A percentile compares a stretch with the other conserved stretches of the same genome.
Evolutionary conservation across 805 yeast species (phyloP).

Genomic region (Saturnispora sanitii): DNA sequence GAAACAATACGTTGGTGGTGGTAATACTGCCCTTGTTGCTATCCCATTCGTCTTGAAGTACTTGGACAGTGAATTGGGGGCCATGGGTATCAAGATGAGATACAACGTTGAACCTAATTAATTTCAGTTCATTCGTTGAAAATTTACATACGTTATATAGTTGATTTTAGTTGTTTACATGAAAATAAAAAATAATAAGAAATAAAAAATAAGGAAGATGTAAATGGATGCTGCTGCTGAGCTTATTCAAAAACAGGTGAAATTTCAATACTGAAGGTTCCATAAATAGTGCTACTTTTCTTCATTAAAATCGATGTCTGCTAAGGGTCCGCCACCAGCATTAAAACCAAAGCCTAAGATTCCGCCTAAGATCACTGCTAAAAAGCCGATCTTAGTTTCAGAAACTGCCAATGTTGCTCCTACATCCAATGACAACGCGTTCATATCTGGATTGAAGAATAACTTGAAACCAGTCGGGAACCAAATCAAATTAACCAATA

Average conservation of each 20-base stretch:
- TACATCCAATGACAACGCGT: conserved; percentile 4
- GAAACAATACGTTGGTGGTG: conserved; percentile 82
- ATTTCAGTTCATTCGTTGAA: background rate
- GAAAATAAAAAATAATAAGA: too few species aligned
- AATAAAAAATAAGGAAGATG: too few species aligned
- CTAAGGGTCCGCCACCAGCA: conserved; percentile 23
- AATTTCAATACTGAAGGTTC: background rate
- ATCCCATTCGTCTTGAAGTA: conserved; percentile 94
- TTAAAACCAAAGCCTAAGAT: conserved; percentile 27
- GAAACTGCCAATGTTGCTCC: background rate
- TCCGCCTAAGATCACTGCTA: conserved; percentile 20
- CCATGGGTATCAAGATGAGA: conserved; percentile 94
- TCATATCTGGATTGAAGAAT: conserved; percentile 12
- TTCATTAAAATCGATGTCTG: background rate
- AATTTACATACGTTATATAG: conserved; percentile 1
- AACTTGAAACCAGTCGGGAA: conserved; percentile 11
- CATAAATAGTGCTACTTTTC: too few species aligned
- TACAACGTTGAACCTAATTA: conserved; percentile 69
- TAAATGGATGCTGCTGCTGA: too few species aligned
- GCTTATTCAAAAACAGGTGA: background rate
- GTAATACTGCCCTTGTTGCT: conserved; percentile 88
- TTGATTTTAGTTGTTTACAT: conserved; percentile 1
- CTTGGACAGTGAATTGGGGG: conserved; percentile 88
- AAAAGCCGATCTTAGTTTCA: conserved; percentile 17
- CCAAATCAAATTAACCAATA: conserved; percentile 8